Percentiles rank a stretch among this genome's conserved stretches.
Conservation (phyloP, 2,329 filamentous ascomycete species). For the Leptographium wingfieldii region DNA sequence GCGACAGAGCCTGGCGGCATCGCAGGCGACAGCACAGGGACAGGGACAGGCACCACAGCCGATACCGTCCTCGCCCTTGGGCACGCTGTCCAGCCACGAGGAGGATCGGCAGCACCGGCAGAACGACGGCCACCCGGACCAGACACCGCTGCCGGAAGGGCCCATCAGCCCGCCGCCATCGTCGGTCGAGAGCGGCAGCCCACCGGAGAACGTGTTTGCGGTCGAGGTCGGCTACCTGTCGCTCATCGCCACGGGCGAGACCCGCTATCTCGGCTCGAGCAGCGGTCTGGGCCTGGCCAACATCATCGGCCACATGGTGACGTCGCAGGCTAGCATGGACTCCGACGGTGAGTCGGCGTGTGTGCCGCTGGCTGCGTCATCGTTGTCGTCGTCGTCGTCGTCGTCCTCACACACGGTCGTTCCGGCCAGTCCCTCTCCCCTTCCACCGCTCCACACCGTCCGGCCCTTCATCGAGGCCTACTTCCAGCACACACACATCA, state of each 20-base stretch:
- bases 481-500: constrained; percentile 11
- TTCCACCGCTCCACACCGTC: constrained; percentile 1
- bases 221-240: constrained; percentile 4
- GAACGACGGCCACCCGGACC: too few species aligned
- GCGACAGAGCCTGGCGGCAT: neutral
- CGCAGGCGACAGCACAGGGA: neutral
- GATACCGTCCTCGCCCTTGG: neutral
- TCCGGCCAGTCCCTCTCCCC: neutral
- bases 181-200: neutral
- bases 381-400: neutral
- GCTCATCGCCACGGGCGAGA: constrained; percentile 4
- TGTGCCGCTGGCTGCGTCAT: neutral
- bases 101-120: neutral
- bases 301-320: constrained; percentile 4
- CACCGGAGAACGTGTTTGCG: neutral
- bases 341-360: neutral
- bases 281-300: constrained; percentile 7
- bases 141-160: too few species aligned
- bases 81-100: neutral
- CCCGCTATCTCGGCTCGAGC: constrained; percentile 10
- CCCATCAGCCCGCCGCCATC: neutral
- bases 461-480: constrained; percentile 9
- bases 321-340: neutral
- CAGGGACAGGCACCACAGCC: neutral
- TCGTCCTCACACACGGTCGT: neutral